phyloP scores from a whole-genome alignment of 2,329 filamentous ascomycete species.

The Didymella keratinophila region DNA sequence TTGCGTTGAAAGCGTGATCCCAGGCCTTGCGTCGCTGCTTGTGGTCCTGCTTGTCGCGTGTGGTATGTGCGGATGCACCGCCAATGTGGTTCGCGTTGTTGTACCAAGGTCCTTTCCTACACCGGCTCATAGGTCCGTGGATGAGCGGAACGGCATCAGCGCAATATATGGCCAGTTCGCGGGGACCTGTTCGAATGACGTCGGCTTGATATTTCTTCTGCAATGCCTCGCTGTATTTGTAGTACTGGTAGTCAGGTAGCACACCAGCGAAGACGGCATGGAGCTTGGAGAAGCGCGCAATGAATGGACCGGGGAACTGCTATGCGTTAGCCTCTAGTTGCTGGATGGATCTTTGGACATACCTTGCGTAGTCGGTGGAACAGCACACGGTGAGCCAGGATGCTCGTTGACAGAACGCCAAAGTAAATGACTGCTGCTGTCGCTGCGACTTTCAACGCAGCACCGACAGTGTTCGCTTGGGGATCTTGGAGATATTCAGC shows the following conservation, averaged over 20 bases:
- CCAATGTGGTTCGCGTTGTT: slow-evolving; percentile 24
- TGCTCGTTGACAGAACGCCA: slow-evolving; percentile 40
- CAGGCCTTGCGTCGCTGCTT: slow-evolving; percentile 42
- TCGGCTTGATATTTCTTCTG: slow-evolving; percentile 43
- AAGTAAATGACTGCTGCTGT: slow-evolving; percentile 34
- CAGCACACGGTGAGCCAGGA: slow-evolving; percentile 51
- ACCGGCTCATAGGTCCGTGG: slow-evolving; percentile 41
- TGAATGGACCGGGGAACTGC: slow-evolving; percentile 51
- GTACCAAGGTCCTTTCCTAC: slow-evolving; percentile 44
- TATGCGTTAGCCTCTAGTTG: neutral
- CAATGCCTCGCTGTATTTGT: slow-evolving; percentile 33
- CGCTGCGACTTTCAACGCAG: slow-evolving; percentile 20
- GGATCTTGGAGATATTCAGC: slow-evolving; percentile 26
- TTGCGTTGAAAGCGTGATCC: slow-evolving; percentile 46
- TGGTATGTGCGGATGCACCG: slow-evolving; percentile 37
- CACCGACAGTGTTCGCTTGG: slow-evolving; percentile 15
- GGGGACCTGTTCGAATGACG: slow-evolving; percentile 46
- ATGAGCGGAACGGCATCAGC: slow-evolving; percentile 41
- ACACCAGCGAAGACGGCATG: slow-evolving; percentile 44
- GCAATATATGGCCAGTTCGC: slow-evolving; percentile 42
- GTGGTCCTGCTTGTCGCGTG: slow-evolving; percentile 42
- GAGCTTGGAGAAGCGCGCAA: slow-evolving; percentile 49
- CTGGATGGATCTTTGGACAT: neutral
- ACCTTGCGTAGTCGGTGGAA: slow-evolving; percentile 52
- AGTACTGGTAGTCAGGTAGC: slow-evolving; percentile 34